Percentiles rank a stretch among this genome's conserved stretches.
These are phyloP conservation scores for Magnusiomyces fungicola DNA, from an alignment of 1,139 yeast genomes.

Conservation along the genomic window DNA sequence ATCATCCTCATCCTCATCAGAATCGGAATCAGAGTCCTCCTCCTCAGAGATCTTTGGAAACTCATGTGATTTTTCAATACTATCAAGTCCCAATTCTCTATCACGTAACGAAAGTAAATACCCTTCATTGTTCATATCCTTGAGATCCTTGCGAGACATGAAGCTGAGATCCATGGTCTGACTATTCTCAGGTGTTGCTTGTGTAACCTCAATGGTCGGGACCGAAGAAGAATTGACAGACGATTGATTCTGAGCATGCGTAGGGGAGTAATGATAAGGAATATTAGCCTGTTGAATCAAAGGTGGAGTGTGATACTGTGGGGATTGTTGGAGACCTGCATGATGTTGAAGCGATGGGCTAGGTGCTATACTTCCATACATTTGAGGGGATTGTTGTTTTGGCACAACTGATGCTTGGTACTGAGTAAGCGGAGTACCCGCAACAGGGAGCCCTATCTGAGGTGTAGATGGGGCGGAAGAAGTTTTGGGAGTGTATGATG, in stretches of 20 bases:
- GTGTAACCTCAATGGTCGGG: neutral
- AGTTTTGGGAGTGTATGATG: no score
- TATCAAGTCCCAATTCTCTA: no score
- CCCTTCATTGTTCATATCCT: neutral
- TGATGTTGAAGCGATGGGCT: neutral
- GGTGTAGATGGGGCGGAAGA: no score
- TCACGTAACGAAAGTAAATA: neutral
- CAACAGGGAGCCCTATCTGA: no score
- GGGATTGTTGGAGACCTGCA: neutral
- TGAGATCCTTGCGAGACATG: neutral
- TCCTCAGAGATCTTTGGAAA: no score
- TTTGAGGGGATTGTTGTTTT: no score
- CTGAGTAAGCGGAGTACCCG: no score
- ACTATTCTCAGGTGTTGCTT: neutral
- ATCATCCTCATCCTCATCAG: neutral
- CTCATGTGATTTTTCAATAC: no score
- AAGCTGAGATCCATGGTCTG: neutral
- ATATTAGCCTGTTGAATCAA: neutral
- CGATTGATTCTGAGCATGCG: no score
- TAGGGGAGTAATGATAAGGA: no score
- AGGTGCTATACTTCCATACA: no score
- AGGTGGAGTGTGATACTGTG: neutral
- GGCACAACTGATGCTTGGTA: no score
- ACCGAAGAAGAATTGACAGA: neutral
- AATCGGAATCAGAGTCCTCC: neutral